Evolutionary conservation across 768 basidiomycete species (phyloP), one percentile per base, ranked within the genome.

Genomic region (Amanita pallidorosea): DNA sequence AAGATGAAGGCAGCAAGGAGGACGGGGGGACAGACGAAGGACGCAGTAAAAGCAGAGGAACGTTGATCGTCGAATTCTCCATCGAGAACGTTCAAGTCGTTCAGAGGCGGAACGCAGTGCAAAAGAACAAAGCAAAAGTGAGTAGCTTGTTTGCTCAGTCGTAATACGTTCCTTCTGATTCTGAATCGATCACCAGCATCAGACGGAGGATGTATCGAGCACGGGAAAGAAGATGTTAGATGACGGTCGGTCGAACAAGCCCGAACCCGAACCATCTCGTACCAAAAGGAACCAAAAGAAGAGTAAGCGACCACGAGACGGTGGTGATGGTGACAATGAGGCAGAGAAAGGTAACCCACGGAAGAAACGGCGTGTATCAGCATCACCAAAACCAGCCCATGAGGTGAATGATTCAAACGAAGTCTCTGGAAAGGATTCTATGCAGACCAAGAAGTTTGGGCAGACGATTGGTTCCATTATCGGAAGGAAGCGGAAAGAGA

Each of bases 61-160:
- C 70, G 15, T 65, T 96, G 54, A 84, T 94, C 58, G 80, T 92
- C n/a, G 94, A 98, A 67, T 96, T 96, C 66, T 93, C 91, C 35
- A 91, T 97, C 47, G 93, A 97, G 70, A 97, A 97, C 60, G 70
- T 89, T 18, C 87, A 92, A 66, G 90, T 94, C 29, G 83, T 93
- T 36, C 85, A 86, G 55, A 72, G 90, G 51, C 73, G 92, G 58
- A 73, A 74, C 36, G 75, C 79, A 2, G 71, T 71, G 50, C 74
- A 72, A 54, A 68, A 72, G 47, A 73, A 67, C 41, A 71, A 67
- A 45, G 50, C 54, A 40, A 58, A 47, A 49, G 65, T 70, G 27
- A 25, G 25, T 25, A 5, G 27, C 27, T 29, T 29, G 8, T 29
- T 8, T 29, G 8, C 27, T 9, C 29, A 3, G 29, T 31, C 7